Conservation (phyloP, 2,329 filamentous ascomycete species). For the Nemania abortiva region DNA sequence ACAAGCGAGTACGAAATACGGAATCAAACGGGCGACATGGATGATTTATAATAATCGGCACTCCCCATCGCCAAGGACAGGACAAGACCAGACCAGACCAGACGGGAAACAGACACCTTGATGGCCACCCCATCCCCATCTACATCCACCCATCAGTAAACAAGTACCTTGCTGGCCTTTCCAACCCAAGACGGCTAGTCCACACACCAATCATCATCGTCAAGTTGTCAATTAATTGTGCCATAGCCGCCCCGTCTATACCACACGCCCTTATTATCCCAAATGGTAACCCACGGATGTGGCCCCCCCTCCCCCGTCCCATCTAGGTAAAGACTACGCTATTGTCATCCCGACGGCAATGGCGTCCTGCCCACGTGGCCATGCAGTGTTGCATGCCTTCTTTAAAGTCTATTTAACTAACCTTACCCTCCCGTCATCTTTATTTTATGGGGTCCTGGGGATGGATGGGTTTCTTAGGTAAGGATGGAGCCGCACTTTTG, state of each 20-base stretch:
- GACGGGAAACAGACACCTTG: slow-evolving; percentile 32
- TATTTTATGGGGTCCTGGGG: slow-evolving; percentile 32
- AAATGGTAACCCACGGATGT: neutral
- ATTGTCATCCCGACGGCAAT: slow-evolving; percentile 19
- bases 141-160: neutral
- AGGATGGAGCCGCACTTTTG: slow-evolving; percentile 34
- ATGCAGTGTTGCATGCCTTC: slow-evolving; percentile 11
- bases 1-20: neutral
- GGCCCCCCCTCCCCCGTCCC: slow-evolving; percentile 19
- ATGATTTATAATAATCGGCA: slow-evolving; percentile 31
- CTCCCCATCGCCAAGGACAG: slow-evolving; percentile 21
- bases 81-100: neutral
- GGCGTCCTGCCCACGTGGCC: slow-evolving; percentile 17
- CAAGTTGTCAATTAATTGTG: slow-evolving; percentile 2
- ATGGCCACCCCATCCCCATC: slow-evolving; percentile 26
- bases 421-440: slow-evolving; percentile 33
- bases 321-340: slow-evolving; percentile 25
- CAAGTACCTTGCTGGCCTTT: slow-evolving; percentile 35
- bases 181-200: neutral
- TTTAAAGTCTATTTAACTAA: neutral
- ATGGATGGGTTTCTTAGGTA: slow-evolving; percentile 30
- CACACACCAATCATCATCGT: slow-evolving; percentile 30
- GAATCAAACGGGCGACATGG: neutral
- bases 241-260: slow-evolving; percentile 11
- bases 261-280: neutral